Evolutionary conservation across 2,329 filamentous ascomycete species (phyloP).

Genomic region (Cordyceps cateniannulata): DNA sequence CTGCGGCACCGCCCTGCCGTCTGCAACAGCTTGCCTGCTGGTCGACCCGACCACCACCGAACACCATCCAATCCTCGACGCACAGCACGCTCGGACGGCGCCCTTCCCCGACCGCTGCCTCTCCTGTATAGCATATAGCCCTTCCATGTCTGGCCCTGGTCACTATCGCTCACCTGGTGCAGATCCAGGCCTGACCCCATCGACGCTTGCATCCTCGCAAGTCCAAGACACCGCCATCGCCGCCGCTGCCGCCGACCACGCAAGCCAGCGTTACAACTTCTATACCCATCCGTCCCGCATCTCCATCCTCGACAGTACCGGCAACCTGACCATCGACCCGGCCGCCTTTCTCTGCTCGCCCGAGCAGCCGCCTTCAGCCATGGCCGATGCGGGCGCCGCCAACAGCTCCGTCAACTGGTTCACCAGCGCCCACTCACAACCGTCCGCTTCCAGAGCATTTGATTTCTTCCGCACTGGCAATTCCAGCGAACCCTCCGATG

Average conservation of each 20-base stretch:
- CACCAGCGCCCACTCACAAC: conserved; percentile 20
- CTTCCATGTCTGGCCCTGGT: conserved; percentile 5
- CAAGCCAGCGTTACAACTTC: conserved; percentile 44
- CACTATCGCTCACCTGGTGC: conserved; percentile 5
- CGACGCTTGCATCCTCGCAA: neutral
- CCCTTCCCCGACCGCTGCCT: neutral
- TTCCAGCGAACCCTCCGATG: conserved; percentile 19
- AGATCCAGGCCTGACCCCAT: neutral
- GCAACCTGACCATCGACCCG: conserved; percentile 28
- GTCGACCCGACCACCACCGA: neutral
- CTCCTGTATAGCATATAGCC: neutral
- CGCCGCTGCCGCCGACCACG: conserved; percentile 21
- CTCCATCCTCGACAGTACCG: conserved; percentile 43
- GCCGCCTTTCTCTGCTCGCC: conserved; percentile 19
- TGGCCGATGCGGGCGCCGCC: conserved; percentile 18
- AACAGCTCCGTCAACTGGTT: conserved; percentile 19
- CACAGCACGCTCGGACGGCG: neutral
- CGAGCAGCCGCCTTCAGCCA: conserved; percentile 15
- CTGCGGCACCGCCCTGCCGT: neutral
- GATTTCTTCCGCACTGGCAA: conserved; percentile 38
- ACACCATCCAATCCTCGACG: neutral
- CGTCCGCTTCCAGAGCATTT: conserved; percentile 47
- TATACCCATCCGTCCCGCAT: conserved; percentile 26
- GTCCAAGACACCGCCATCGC: neutral
- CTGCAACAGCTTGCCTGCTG: neutral